phyloP scores from a whole-genome alignment of 495 filamentous ascomycete species.

The Talaromyces stipitatus region DNA sequence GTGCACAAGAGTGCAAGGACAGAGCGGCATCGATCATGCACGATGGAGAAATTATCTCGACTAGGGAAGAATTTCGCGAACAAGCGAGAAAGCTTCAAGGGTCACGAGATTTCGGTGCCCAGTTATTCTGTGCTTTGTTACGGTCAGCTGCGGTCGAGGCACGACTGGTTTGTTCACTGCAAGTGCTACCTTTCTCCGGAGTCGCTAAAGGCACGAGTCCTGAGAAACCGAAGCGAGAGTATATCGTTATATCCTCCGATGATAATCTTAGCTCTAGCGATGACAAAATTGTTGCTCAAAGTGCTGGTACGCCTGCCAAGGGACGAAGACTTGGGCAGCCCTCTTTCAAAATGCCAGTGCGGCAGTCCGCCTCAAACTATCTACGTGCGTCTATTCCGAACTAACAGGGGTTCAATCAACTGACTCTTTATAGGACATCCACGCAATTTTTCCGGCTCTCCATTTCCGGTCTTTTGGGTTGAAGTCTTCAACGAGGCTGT shows the following conservation, averaged over 20 bases:
- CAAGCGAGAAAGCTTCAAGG: constrained; percentile 60
- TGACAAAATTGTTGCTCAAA: constrained; percentile 6
- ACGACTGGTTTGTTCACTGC: constrained; percentile 89
- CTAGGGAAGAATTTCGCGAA: constrained; percentile 60
- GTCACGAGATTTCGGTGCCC: constrained; percentile 82
- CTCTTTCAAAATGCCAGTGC: constrained; percentile 20
- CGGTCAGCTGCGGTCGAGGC: constrained; percentile 70
- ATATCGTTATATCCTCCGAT: constrained; percentile 32
- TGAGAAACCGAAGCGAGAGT: constrained; percentile 26
- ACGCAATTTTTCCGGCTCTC: constrained; percentile 46
- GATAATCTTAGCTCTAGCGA: constrained; percentile 25
- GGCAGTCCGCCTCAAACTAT: constrained; percentile 16
- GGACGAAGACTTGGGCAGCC: constrained; percentile 37
- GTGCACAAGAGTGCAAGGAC: constrained; percentile 49
- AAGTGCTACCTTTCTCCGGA: constrained; percentile 66
- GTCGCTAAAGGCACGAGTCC: constrained; percentile 42
- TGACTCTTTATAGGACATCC: constrained; percentile 9
- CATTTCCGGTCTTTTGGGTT: constrained; percentile 85
- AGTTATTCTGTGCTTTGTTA: constrained; percentile 82
- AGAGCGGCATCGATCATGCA: constrained; percentile 37
- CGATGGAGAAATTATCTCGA: constrained; percentile 37
- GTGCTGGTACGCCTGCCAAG: constrained; percentile 10
- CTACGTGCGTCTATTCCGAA: constrained; percentile 16
- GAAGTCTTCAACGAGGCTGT: constrained; percentile 77
- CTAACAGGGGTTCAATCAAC: not conserved